Evolutionary conservation across 768 basidiomycete genomes (phyloP).

Genomic region (Russula virescens): DNA sequence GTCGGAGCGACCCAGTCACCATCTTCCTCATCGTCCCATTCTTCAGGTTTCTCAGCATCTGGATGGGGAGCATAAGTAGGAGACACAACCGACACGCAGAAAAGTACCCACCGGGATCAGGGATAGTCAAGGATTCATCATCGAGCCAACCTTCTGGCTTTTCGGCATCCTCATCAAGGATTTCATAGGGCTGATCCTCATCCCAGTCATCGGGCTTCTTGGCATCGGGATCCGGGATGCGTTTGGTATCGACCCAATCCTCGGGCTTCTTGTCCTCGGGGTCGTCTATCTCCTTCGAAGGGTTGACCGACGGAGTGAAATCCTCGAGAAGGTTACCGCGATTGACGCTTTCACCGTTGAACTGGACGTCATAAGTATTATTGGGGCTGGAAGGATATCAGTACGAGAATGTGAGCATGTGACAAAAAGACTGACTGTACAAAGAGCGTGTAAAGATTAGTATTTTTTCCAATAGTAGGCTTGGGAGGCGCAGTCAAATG

Average conservation of each 20-base stretch:
- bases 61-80: not conserved
- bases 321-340: slow-evolving; percentile 86
- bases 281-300: slow-evolving; percentile 88
- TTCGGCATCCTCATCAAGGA: slow-evolving; percentile 76
- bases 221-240: slow-evolving; percentile 80
- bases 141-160: slow-evolving; percentile 98
- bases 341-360: slow-evolving; percentile 81
- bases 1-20: slow-evolving; percentile 96
- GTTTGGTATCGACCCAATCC: slow-evolving; percentile 88
- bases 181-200: slow-evolving; percentile 91
- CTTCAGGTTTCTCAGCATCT: slow-evolving; percentile 93
- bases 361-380: slow-evolving; percentile 87
- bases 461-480: slow-evolving; percentile 83
- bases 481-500: slow-evolving; percentile 78
- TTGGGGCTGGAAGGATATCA: slow-evolving; percentile 54
- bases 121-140: slow-evolving; percentile 69
- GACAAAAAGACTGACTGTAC: slow-evolving; percentile 57
- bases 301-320: slow-evolving; percentile 92
- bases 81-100: not conserved
- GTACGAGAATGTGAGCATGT: not conserved
- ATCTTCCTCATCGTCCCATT: slow-evolving; percentile 99
- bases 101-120: slow-evolving; percentile 69
- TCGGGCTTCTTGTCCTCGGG: slow-evolving; percentile 84
- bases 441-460: slow-evolving; percentile 92
- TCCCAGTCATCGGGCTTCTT: slow-evolving; percentile 97